A percentile compares a stretch with the other conserved stretches of the same genome.
Conservation (phyloP, 2,329 filamentous ascomycete species). For the Alternaria gansuensis region DNA sequence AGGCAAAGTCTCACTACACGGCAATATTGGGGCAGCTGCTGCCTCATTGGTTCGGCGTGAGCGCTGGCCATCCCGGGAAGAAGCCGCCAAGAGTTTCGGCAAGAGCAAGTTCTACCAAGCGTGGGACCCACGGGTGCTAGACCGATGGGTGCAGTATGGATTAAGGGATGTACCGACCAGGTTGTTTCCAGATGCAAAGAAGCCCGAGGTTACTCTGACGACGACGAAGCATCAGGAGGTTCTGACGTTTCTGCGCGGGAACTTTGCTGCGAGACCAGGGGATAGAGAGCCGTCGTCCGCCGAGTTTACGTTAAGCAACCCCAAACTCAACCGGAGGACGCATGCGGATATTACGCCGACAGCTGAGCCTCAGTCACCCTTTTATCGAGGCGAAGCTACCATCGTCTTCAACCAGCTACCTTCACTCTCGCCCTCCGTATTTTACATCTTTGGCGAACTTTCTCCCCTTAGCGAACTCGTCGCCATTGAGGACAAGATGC, state of each 20-base stretch:
- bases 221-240: constrained; percentile 92
- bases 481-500: constrained; percentile 67
- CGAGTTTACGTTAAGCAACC: constrained; percentile 41
- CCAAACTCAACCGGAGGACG: constrained; percentile 50
- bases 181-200: constrained; percentile 60
- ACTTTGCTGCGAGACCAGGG: constrained; percentile 57
- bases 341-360: constrained; percentile 55
- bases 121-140: constrained; percentile 84
- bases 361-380: constrained; percentile 56
- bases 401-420: constrained; percentile 67
- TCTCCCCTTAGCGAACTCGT: constrained; percentile 65
- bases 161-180: constrained; percentile 76
- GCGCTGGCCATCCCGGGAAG: constrained; percentile 78
- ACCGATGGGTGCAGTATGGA: constrained; percentile 76
- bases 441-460: constrained; percentile 68
- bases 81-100: constrained; percentile 72
- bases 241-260: constrained; percentile 75
- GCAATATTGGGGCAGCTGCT: constrained; percentile 59
- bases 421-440: constrained; percentile 68
- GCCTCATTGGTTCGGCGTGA: constrained; percentile 79
- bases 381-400: constrained; percentile 73
- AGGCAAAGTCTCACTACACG: constrained; percentile 55
- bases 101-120: constrained; percentile 77
- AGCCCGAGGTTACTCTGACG: constrained; percentile 70
- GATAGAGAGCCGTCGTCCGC: constrained; percentile 57